Base-by-base conservation (phyloP, 345 rosid genomes). In the Euphorbia lathyris region DNA sequence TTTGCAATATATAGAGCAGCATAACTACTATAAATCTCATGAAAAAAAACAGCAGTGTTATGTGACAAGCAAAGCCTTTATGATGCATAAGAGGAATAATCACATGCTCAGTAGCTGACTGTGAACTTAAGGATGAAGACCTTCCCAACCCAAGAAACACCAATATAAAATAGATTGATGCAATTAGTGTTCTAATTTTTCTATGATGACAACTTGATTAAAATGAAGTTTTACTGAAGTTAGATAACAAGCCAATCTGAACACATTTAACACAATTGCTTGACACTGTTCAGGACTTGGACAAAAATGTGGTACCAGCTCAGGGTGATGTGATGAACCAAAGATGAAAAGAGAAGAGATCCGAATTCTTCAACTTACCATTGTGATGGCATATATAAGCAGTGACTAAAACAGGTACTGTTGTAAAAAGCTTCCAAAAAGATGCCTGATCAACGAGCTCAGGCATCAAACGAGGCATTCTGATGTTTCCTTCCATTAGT, bases 371-470 rank as follows among this genome's bases (percentile, higher is more conserved):
- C 30, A 52, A 81, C 88, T 66, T 73, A 86, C 91, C 64, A 34
- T 85, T 88, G 61, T 86, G 89, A 78, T 88, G 94, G 76, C 94
- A 88, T 68, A 86, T 83, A 72, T 76, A 88, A 63, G 91, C 88
- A 48, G 93, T 86, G 72, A 88, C 91, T 14, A 88, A 5, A 40
- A 86, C 74, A 47, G 91, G 91, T 26, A 85, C 74, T 16, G 88
- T 73, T 11, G 90, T 88, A 65, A 85, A 88, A 62, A 88, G 86
- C 82, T 83, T 84, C 90, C 93, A 86, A 72, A 86, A 86, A 1
- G 88, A 83, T 16, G 83, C 84, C 76, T 86, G 88, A 29, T 81
- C 78, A 0, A 34, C 75, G 27, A 86, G 74, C 71, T 82, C 20
- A 9, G 93, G 89, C 81, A 82, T 71, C 70, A 88, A 59, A 22